Evolutionary conservation across 495 filamentous ascomycete species (phyloP), one percentile per base, ranked within the genome.

Genomic region (Aspergillus carlsbadensis): DNA sequence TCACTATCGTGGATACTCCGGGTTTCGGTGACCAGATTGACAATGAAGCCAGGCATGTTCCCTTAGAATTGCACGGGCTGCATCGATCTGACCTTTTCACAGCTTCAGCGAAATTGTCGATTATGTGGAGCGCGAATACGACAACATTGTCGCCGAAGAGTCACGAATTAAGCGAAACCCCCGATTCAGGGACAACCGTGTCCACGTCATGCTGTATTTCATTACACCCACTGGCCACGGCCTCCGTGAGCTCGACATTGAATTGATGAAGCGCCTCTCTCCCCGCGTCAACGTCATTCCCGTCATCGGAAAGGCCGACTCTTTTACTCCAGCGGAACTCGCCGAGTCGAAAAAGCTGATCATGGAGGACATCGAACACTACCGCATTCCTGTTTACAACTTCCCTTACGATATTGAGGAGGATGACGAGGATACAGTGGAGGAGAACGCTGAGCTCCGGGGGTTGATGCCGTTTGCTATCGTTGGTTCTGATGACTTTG

Each of bases 161-260:
- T 98, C 94, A 63, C 91, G 94, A 81, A 98, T 98, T 80, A 98
- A 98, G 87, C 94, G 94, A 88, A 98, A 98, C 78, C 95, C 94
- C 55, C 85, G 94, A 66, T 98, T 98, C 85, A 87, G 95, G 67
- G 94, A 98, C 76, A 97, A 98, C 77, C 90, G 94, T 77, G 92
- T 98, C 35, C 94, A 98, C 67, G 94, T 91, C 56, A 85, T 98
- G 64, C 85, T 98, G 63, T 98, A 98, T 82, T 98, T 98, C 79
- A 97, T 98, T 78, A 95, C 94, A 61, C 94, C 94, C 26, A 98
- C 94, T 49, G 94, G 93, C 62, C 93, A 98, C 77, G 93, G 94
- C 69, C 90, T 98, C 54, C 95, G 94, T 70, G 94, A 98, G 79
- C 85, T 98, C 49, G 94, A 98, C 65, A 98, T 98, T 68, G 94